phyloP scores from a whole-genome alignment of 1,284 basidiomycete genomes.

The Trametes sp. region DNA sequence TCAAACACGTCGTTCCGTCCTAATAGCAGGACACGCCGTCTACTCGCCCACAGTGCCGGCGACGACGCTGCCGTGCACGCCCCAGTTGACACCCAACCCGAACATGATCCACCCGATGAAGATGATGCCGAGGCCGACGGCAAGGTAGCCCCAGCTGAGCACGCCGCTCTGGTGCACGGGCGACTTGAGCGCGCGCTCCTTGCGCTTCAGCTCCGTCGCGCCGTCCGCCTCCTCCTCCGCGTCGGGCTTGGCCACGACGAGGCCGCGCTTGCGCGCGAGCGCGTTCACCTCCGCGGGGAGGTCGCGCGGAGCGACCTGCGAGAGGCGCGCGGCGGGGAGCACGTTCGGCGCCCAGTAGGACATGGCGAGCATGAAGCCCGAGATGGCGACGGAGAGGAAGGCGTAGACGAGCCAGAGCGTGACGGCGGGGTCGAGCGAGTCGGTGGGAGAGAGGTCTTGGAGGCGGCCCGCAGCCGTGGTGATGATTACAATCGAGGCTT shows the following conservation, averaged over 20 bases:
- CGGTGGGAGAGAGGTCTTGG: constrained; percentile 47
- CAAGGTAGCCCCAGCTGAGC: constrained; percentile 41
- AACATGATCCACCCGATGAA: constrained; percentile 55
- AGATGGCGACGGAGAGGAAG: constrained; percentile 47
- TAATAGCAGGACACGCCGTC: no score
- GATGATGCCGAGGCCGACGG: constrained; percentile 42
- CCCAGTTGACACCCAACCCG: constrained; percentile 53
- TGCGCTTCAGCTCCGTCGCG: constrained; percentile 32
- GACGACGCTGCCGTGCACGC: constrained; percentile 49
- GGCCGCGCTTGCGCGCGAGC: constrained; percentile 38
- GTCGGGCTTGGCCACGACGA: constrained; percentile 34
- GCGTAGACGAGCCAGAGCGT: constrained; percentile 53
- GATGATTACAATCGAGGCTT: constrained; percentile 55
- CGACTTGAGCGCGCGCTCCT: constrained; percentile 46
- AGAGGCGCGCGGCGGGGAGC: constrained; percentile 51
- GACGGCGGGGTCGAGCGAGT: constrained; percentile 51
- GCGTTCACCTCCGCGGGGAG: constrained; percentile 44
- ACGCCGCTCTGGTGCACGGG: constrained; percentile 31
- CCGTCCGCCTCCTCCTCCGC: constrained; percentile 32
- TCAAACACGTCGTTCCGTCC: no score
- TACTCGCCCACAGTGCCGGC: constrained; percentile 51
- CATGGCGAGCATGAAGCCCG: constrained; percentile 46
- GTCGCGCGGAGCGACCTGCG: constrained; percentile 46
- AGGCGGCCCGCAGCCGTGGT: constrained; percentile 52
- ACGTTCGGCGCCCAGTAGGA: constrained; percentile 41